Base-by-base conservation (phyloP, 305 asterid genomes). In the Fraxinus latifolia region DNA sequence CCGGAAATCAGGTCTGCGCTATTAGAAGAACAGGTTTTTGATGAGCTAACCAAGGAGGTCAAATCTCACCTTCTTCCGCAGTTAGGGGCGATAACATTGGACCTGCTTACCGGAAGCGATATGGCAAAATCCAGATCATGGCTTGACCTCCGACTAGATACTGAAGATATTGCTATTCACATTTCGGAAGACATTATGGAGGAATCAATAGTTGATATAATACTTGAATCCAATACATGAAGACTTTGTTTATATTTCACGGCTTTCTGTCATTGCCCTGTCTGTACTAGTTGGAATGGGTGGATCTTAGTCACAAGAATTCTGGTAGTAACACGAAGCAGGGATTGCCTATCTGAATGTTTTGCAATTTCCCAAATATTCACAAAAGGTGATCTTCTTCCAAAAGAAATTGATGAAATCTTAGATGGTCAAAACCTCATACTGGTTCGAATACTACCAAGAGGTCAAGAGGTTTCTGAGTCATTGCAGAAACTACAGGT, bases 21-120 rank as follows among this genome's bases (percentile, higher is more conserved):
- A 55, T 84, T 80, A 76, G 92, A 89, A 77, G 86, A 88, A 3
- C 37, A 55, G 55, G 88, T 93, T 80, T 77, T 91, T 14, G 89
- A 89, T 84, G 91, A 89, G 88, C 83, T 95, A 29, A 87, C 87
- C 88, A 83, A 86, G 76, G 90, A 89, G 76, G 97, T 92, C 7
- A 90, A 85, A 17, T 83, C 87, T 82, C 86, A 82, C 60, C 85
- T 91, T 15, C 87, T 85, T 70, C 93, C 92, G 12, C 65, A 83
- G 72, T 84, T 87, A 1, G 90, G 83, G 67, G 86, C 76, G 62
- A 81, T 81, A 62, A 91, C 92, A 70, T 7, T 85, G 77, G 84
- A 85, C 60, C 84, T 85, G 29, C 73, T 85, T 50, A 75, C 34
- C 47, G 74, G 71, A 17, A 32, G 9, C 36, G 90, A 82, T 50